Base-by-base conservation (phyloP, 2,329 filamentous ascomycete genomes). In the Ceratocystis alfenasii region DNA sequence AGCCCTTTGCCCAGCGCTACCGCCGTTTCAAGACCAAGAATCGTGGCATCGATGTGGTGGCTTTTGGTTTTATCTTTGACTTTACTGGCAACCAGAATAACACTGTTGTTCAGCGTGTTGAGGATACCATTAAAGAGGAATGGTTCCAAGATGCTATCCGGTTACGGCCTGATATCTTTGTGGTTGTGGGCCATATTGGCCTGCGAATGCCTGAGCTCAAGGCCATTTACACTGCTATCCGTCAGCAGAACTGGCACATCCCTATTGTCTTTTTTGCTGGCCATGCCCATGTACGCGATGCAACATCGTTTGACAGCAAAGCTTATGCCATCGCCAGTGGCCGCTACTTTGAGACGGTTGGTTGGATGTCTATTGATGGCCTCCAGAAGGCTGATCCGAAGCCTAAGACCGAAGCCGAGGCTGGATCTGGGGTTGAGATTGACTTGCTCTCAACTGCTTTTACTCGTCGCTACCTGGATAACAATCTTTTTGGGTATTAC, bases 51-150 rank as follows among this genome's bases (percentile, higher is more conserved):
- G 83, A 87, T 17, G 84, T 99, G 67, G 79, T 95, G 62, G 89
- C 93, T 0, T 92, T 99, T 74, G 94, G 94, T 1, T 97, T 99
- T 75, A 78, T 99, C 2, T 99, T 96, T 75, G 86, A 99, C 76
- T 99, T 99, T 71, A 89, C 83, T 0, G 86, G 87, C 20, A 96
- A 96, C 74, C 87, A 88, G 66, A 94, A 96, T 74, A 97, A 97
- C 74, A 95, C 90, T 0, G 79, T 90, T 2, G 89, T 97, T 0
- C 86, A 90, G 70, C 83, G 82, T 0, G 92, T 96, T 1, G 84
- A 88, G 70, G 82, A 95, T 7, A 88, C 90, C 0, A 81, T 97
- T 70, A 85, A 89, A 72, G 86, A 96, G 73, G 76, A 84, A 5
- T 99, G 94, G 94, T 97, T 97, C 72, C 87, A 90, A 70, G 80